Conservation (phyloP, 345 rosid species). For the Salix dunnii region DNA sequence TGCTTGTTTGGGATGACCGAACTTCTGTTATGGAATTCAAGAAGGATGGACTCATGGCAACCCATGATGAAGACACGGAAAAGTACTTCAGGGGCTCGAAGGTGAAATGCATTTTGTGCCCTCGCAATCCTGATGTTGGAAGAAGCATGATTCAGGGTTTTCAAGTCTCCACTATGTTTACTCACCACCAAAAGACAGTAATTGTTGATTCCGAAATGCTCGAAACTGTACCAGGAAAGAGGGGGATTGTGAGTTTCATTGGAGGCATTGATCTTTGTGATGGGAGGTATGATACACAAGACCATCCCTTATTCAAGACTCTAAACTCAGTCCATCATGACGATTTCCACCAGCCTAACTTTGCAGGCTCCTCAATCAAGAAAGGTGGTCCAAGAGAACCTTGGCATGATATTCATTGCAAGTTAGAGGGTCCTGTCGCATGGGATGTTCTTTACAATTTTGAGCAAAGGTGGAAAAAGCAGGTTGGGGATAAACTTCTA, state of each 20-base stretch:
- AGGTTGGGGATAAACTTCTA: constrained; percentile 34
- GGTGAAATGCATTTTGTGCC: constrained; percentile 66
- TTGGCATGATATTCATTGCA: constrained; percentile 93
- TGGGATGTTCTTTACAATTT: constrained; percentile 90
- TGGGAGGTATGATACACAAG: constrained; percentile 74
- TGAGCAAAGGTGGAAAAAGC: constrained; percentile 85
- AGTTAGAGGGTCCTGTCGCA: constrained; percentile 76
- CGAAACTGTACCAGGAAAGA: constrained; percentile 13
- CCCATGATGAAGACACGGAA: constrained; percentile 68
- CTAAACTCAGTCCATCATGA: constrained; percentile 41
- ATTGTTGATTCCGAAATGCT: constrained; percentile 55
- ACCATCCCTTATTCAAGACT: constrained; percentile 67
- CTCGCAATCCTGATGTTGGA: constrained; percentile 50
- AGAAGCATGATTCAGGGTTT: constrained; percentile 44
- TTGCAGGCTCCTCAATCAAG: constrained; percentile 45
- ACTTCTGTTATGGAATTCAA: constrained; percentile 47
- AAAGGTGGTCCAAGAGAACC: constrained; percentile 97
- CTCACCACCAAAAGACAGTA: constrained; percentile 78
- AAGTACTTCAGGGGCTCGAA: constrained; percentile 45
- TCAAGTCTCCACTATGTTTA: constrained; percentile 48
- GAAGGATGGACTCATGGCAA: constrained; percentile 64
- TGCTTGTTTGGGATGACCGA: constrained; percentile 85
- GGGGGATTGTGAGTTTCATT: constrained; percentile 66
- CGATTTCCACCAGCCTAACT: constrained; percentile 89
- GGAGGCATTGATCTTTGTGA: constrained; percentile 94